These are phyloP conservation scores for Neurospora hispaniola DNA, from an alignment of 495 filamentous ascomycete genomes.

Conservation along the genomic window DNA sequence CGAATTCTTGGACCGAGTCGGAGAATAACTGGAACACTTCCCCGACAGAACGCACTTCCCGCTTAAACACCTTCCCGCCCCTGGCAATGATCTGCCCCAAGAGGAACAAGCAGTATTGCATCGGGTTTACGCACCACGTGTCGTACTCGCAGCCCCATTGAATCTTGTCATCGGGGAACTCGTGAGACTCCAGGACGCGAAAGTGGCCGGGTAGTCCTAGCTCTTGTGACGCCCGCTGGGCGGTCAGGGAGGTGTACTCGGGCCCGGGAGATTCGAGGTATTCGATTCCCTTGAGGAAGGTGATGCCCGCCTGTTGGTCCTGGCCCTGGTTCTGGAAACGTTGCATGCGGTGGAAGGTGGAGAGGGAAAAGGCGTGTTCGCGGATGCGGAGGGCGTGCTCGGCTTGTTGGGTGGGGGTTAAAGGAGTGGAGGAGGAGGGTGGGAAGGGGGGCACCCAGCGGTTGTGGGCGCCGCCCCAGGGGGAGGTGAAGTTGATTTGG, in stretches of 20 bases:
- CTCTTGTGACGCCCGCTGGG: conserved; percentile 18
- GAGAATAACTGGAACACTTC: conserved; percentile 34
- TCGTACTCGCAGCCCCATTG: conserved; percentile 47
- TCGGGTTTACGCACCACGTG: conserved; percentile 50
- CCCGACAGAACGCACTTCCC: conserved; percentile 30
- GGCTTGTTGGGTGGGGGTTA: not conserved
- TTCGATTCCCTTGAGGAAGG: conserved; percentile 44
- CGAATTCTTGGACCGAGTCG: not conserved
- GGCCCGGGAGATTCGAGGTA: conserved; percentile 43
- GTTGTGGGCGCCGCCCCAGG: conserved; percentile 57
- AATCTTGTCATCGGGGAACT: conserved; percentile 35
- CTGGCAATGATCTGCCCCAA: conserved; percentile 40
- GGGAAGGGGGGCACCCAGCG: conserved; percentile 38
- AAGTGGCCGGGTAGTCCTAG: conserved; percentile 36
- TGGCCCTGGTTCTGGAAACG: conserved; percentile 27
- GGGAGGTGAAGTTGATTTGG: conserved; percentile 52
- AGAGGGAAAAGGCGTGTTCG: conserved; percentile 40
- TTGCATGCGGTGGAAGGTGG: conserved; percentile 43
- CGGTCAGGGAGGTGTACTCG: conserved; percentile 22
- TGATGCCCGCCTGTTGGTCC: conserved; percentile 35
- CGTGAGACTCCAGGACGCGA: conserved; percentile 22
- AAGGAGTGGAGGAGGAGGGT: not conserved
- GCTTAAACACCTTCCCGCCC: conserved; percentile 36
- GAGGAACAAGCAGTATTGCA: conserved; percentile 49
- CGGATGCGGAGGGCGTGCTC: conserved; percentile 14